phyloP scores from a whole-genome alignment of 495 filamentous ascomycete species.

The Xylaria bambusicola region DNA sequence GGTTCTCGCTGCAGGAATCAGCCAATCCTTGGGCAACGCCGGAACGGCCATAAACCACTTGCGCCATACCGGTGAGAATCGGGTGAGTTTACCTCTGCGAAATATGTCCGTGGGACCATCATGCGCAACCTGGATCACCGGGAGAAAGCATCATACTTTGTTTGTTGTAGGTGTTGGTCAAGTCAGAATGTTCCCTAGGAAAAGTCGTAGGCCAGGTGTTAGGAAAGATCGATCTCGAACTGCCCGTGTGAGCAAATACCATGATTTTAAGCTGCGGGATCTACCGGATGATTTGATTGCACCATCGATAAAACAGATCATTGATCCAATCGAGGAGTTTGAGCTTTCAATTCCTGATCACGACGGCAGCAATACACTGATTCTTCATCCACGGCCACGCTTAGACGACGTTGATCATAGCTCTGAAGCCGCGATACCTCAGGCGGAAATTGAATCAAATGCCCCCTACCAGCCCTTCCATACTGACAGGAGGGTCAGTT shows the following conservation, averaged over 20 bases:
- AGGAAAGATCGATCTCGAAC: constrained; percentile 52
- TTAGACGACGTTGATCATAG: constrained; percentile 32
- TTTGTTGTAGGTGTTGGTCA: constrained; percentile 59
- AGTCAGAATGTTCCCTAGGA: constrained; percentile 69
- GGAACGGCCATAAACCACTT: constrained; percentile 76
- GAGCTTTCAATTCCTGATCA: constrained; percentile 49
- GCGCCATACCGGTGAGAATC: constrained; percentile 81
- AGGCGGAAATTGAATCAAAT: constrained; percentile 91
- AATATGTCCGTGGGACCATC: constrained; percentile 43
- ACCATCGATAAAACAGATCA: constrained; percentile 42
- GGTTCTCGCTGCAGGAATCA: constrained; percentile 78
- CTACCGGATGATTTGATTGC: constrained; percentile 53
- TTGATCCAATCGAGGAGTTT: constrained; percentile 52
- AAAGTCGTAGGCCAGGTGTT: constrained; percentile 45
- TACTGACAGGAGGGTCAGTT: constrained; percentile 74
- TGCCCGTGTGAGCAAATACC: constrained; percentile 52
- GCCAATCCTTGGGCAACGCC: constrained; percentile 79
- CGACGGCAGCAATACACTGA: constrained; percentile 45
- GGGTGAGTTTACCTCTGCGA: constrained; percentile 69
- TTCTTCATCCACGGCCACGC: constrained; percentile 39
- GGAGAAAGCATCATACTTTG: constrained; percentile 54
- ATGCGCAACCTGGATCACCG: constrained; percentile 59
- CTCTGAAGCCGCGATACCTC: constrained; percentile 64
- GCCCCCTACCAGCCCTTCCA: constrained; percentile 90
- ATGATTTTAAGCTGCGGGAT: constrained; percentile 65